Evolutionary conservation across 2,329 filamentous ascomycete genomes (phyloP).

Genomic region (Exophiala viscosa): DNA sequence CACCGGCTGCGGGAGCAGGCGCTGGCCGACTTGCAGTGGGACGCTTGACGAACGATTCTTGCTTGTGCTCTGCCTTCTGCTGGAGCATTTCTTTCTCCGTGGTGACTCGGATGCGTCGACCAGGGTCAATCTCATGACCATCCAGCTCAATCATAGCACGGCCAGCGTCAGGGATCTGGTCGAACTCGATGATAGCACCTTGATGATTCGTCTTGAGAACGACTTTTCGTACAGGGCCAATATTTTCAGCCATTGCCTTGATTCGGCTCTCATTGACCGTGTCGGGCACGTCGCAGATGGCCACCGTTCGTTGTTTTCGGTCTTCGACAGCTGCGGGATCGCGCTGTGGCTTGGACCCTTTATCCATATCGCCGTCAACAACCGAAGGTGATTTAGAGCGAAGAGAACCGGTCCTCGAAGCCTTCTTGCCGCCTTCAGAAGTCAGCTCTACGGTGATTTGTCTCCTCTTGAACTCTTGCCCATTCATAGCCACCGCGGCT

Average conservation of each 20-base stretch:
- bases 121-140: conserved; percentile 43
- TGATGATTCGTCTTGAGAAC: conserved; percentile 75
- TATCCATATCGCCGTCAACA: background rate
- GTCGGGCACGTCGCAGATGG: conserved; percentile 81
- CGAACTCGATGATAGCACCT: conserved; percentile 82
- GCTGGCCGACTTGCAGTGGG: conserved; percentile 34
- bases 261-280: conserved; percentile 88
- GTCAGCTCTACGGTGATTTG: conserved; percentile 63
- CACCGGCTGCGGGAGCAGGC: conserved; percentile 32
- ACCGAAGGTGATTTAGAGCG: conserved; percentile 19
- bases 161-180: conserved; percentile 65
- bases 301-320: conserved; percentile 65
- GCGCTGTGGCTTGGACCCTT: conserved; percentile 31
- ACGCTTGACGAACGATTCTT: conserved; percentile 39
- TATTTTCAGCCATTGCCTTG: conserved; percentile 64
- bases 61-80: conserved; percentile 40
- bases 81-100: conserved; percentile 51
- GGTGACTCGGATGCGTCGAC: conserved; percentile 45
- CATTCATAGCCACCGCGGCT: conserved; percentile 65
- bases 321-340: conserved; percentile 37
- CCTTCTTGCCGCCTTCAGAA: conserved; percentile 36
- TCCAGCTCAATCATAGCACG: conserved; percentile 49
- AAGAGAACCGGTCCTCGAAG: conserved; percentile 33
- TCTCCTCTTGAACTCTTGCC: conserved; percentile 64
- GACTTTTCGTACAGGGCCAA: conserved; percentile 70